Evolutionary conservation across 192 early-diverging fungal genomes (phyloP).

Genomic region (Podila epigama): DNA sequence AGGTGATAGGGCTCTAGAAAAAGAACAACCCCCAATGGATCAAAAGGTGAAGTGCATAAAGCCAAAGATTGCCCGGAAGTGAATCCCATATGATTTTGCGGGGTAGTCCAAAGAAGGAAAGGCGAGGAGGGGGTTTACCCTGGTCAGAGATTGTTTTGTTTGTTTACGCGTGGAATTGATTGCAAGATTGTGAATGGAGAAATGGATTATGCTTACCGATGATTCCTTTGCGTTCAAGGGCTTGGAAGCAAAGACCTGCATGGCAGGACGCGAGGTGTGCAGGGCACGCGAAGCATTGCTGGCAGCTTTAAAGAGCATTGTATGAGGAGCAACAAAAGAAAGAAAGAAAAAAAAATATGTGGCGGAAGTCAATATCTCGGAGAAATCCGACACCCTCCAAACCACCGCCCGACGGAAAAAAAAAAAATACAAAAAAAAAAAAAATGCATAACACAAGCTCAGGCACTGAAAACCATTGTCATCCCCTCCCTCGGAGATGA

Average conservation of each 20-base stretch:
- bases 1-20: conserved; percentile 62
- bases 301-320: no score
- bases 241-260: conserved; percentile 73
- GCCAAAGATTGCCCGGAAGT: no score
- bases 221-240: conserved; percentile 80
- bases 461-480: background rate
- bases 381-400: conserved; percentile 15
- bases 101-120: conserved; percentile 46
- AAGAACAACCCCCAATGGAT: background rate
- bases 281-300: conserved; percentile 62
- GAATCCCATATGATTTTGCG: conserved; percentile 18
- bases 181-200: background rate
- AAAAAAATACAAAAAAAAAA: background rate
- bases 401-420: no score
- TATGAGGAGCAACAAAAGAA: no score
- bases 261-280: conserved; percentile 69
- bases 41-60: background rate
- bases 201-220: conserved; percentile 51
- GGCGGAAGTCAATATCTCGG: conserved; percentile 24
- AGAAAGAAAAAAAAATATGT: background rate
- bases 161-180: background rate
- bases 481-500: conserved; percentile 1
- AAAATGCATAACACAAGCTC: background rate
- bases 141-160: background rate
- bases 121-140: conserved; percentile 1